A percentile compares a stretch with the other conserved stretches of the same genome.
These are phyloP conservation scores for Tulasnella sp. DNA, from an alignment of 768 basidiomycete species.

Conservation along the genomic window DNA sequence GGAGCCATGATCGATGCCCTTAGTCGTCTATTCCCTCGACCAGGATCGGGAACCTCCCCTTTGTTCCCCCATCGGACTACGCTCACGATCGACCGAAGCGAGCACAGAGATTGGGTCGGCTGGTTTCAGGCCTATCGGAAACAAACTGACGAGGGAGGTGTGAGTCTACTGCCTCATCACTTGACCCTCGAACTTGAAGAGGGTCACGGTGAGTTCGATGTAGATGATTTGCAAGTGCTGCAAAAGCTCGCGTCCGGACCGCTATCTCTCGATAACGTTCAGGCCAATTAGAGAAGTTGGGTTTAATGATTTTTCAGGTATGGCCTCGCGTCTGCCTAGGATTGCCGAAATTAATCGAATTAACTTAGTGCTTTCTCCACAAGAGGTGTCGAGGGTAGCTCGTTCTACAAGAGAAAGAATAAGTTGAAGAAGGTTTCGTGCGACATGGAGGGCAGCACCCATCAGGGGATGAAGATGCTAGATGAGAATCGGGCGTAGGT, in stretches of 20 bases:
- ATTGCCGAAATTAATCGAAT: too few relatives aligned
- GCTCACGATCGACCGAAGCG: not conserved
- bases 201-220: not conserved
- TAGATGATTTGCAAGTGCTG: not conserved
- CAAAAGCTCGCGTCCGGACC: not conserved
- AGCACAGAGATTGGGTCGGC: not conserved
- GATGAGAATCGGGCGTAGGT: too few relatives aligned
- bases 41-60: not conserved
- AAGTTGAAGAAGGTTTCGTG: too few relatives aligned
- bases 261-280: not conserved
- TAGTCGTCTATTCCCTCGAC: not conserved
- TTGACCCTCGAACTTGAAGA: not conserved
- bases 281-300: too few relatives aligned
- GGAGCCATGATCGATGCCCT: not conserved
- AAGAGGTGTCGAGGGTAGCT: too few relatives aligned
- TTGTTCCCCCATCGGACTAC: not conserved
- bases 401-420: too few relatives aligned
- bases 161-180: not conserved
- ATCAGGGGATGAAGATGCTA: too few relatives aligned
- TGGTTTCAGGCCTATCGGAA: not conserved
- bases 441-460: too few relatives aligned
- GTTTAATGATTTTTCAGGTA: too few relatives aligned
- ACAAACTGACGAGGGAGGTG: not conserved
- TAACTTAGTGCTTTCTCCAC: too few relatives aligned
- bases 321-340: too few relatives aligned